Conservation (phyloP, 768 basidiomycete species). For the Krasilnikovozyma curviuscula region DNA sequence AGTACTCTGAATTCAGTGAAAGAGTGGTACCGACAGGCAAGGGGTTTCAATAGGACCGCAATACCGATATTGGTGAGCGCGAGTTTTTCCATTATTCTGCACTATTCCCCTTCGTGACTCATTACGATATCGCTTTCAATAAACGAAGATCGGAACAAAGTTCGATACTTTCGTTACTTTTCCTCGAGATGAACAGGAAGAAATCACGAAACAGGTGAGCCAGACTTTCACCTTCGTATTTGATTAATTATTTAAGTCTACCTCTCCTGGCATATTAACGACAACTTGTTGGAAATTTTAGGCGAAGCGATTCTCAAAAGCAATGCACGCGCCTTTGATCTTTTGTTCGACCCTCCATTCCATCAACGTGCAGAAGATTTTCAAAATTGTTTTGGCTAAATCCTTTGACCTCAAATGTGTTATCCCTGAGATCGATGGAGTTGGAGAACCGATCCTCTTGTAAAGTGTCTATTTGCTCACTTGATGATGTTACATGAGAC, state of each 20-base stretch:
- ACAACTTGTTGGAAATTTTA: slow-evolving; percentile 21
- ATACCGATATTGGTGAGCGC: slow-evolving; percentile 60
- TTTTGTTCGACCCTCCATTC: slow-evolving; percentile 98
- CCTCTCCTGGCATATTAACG: slow-evolving; percentile 4
- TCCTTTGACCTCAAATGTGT: slow-evolving; percentile 58
- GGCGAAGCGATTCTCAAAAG: slow-evolving; percentile 95
- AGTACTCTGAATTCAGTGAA: slow-evolving; percentile 95
- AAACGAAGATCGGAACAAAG: slow-evolving; percentile 78
- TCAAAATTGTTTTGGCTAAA: slow-evolving; percentile 45
- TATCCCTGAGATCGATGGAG: slow-evolving; percentile 67
- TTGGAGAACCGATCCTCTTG: too few species aligned
- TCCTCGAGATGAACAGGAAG: slow-evolving; percentile 93
- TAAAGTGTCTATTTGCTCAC: too few species aligned
- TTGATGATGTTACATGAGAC: too few species aligned
- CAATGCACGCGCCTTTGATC: slow-evolving; percentile 98
- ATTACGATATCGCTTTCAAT: background rate
- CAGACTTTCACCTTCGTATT: background rate
- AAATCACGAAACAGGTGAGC: slow-evolving; percentile 86
- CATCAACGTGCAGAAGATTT: slow-evolving; percentile 90
- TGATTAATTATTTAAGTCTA: background rate
- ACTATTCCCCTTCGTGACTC: background rate
- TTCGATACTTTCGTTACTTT: slow-evolving; percentile 93
- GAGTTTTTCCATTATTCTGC: too few species aligned
- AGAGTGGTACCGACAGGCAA: slow-evolving; percentile 98
- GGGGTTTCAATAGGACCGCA: slow-evolving; percentile 99